Base-by-base conservation (phyloP, 2,329 filamentous ascomycete genomes). In the Phialophora tarda region DNA sequence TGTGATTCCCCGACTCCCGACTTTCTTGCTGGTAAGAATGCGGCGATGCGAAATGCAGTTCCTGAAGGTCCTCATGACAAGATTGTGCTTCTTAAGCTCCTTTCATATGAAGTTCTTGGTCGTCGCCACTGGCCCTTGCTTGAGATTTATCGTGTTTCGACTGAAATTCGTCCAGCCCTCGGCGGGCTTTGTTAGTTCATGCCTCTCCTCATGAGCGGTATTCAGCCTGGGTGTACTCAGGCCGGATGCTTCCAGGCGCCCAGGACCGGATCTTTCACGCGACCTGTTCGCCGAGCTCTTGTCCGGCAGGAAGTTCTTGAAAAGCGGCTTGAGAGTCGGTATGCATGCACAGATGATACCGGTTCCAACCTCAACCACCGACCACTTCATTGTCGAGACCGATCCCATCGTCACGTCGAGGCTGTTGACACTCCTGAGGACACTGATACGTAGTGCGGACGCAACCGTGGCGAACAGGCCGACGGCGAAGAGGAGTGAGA, bases 391-490 rank as follows among this genome's bases (percentile, higher is more conserved):
- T 51, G 82, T 77, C 24, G 75, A 74, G 30, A 77, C 75, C 64
- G 78, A 78, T 51, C 74, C 77, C 67, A 76, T 78, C 24, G 77
- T 79, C 21, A 73, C 70, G 60, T 79, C 77, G 11, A 70, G 41
- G 8, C 75, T 76, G 32, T 72, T 72, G 44, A 82, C 77, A 34
- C 72, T 63, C 4, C 78, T 79, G 65, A 83, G 78, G 50, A 78
- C 81, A 28, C 79, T 81, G 63, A 83, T 82, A 63, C 81, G 79
- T 47, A 83, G 78, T 62, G 82, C 81, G 3, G 80, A 82, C 17
- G 81, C 81, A 32, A 82, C 71, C 59, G 81, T 82, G 34, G 81
- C 80, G 67, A 83, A 82, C 7, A 86, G 77, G 12, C 84, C 84
- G 12, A 84, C 75, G 6, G 79, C 81, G 62, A 87, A 85, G 12